Base-by-base conservation (phyloP, 2,329 filamentous ascomycete species). In the Rhytidhysteron rufulum region DNA sequence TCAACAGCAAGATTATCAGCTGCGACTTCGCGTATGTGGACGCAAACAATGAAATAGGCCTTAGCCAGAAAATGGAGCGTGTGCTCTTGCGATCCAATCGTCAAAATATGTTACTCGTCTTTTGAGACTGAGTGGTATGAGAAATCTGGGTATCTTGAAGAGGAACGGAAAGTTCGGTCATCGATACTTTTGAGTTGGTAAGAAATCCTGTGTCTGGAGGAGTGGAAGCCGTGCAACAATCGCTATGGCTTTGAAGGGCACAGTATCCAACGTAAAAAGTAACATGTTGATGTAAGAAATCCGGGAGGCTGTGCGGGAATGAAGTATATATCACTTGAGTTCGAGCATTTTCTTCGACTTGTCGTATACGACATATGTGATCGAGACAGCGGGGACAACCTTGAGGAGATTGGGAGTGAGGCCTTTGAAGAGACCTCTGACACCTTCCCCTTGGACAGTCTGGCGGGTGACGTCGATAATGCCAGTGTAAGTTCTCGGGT, bases 331-430 rank as follows among this genome's bases (percentile, higher is more conserved):
- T 63, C 55, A 68, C 15, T 53, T 58, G 5, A 68, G 43, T 6
- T 58, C 54, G 11, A 67, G 50, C 1, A 53, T 49, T 36, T 63
- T 60, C 45, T 68, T 68, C 16, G 60, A 62, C 40, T 67, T 64
- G 50, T 68, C 65, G 50, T 68, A 68, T 3, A 68, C 65, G 19
- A 68, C 65, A 31, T 67, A 68, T 3, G 65, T 67, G 62, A 98
- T 97, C 55, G 89, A 95, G 39, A 98, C 84, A 21, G 93, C 89
- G 2, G 93, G 93, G 8, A 93, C 89, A 25, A 98, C 93, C 72
- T 98, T 98, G 54, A 98, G 75, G 29, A 98, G 73, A 62, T 97
- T 98, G 4, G 93, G 93, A 31, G 91, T 95, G 49, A 97, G 73
- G 2, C 93, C 93, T 67, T 94, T 95, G 75, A 95, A 98, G 42